phyloP scores from a whole-genome alignment of 331 rosid species.

The Malus hybrid region DNA sequence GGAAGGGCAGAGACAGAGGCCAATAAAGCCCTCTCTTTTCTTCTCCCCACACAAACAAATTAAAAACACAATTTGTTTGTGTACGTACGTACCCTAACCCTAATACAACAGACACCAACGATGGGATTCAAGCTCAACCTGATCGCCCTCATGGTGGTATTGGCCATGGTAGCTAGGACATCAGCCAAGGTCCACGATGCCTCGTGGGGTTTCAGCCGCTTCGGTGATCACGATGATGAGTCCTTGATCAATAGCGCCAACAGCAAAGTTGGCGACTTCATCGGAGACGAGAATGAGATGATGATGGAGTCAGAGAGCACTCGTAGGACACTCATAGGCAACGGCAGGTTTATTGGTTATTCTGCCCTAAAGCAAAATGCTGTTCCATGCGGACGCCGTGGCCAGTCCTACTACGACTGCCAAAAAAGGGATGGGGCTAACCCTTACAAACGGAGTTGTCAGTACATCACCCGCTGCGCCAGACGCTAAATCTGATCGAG shows the following conservation, averaged over 20 bases:
- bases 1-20: not conserved
- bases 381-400: conserved; percentile 28
- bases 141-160: conserved; percentile 18
- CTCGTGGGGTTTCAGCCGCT: not conserved
- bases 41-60: not conserved
- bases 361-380: conserved; percentile 13
- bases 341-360: conserved; percentile 17
- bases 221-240: not conserved
- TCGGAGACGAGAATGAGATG: conserved; percentile 38
- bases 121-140: conserved; percentile 26
- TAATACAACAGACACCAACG: not conserved
- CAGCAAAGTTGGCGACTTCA: conserved; percentile 3
- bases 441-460: conserved; percentile 40
- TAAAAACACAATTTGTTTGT: not conserved
- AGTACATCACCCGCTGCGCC: conserved; percentile 24
- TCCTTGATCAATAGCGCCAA: not conserved
- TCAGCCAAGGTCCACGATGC: conserved; percentile 5
- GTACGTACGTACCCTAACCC: not conserved
- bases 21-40: not conserved
- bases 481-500: conserved; percentile 8
- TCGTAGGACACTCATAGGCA: not conserved
- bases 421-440: conserved; percentile 10
- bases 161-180: conserved; percentile 27
- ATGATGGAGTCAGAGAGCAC: conserved; percentile 23
- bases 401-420: conserved; percentile 41